Evolutionary conservation across 2,329 filamentous ascomycete genomes (phyloP), one percentile per base, ranked within the genome.

Genomic region (Fonsecaea pugnacius): DNA sequence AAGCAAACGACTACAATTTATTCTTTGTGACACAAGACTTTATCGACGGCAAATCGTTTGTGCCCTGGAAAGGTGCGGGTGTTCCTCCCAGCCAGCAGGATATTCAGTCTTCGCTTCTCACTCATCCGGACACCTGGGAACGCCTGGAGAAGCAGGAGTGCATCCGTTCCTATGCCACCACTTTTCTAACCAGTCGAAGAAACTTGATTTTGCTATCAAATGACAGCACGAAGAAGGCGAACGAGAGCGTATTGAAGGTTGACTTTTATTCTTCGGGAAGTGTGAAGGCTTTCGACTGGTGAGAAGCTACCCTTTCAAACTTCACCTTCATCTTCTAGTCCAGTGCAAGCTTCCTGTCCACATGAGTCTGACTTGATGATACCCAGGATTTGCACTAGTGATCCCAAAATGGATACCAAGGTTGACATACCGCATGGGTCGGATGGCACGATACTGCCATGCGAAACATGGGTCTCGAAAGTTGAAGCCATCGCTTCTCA

Each of bases 1-100:
- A 63, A 2, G 67, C 61, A 1, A 69, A 71, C 24, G 64, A 69
- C n/a, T 73, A 73, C 62, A 30, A 60, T 18, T 52, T 72, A 2
- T 64, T 67, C 30, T 27, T 69, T 6, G 71, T 65, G n/a, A 62
- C 43, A 30, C 61, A 62, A 32, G 65, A 60, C n/a, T 72, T 72
- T 61, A 46, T 67, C 8, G 58, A 60, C 16, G 61, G 67, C 3
- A 32, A 36, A 21, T 10, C 43, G 2, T 24, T 59, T 48, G 57
- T 32, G 40, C 16, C 46, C 7, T 24, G 9, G 4, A 32, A 58
- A 18, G 14, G 8, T n/a, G 46, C 36, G 1, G 5, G 9, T 4
- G 35, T 32, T 35, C 18, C 18, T 9, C 30, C 18, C 32, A 14
- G 38, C 36, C 46, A 32, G 10, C 3, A 30, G 12, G 32, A 52